These are phyloP conservation scores for Fusarium sp. DNA, from an alignment of 2,329 filamentous ascomycete species.

Conservation along the genomic window DNA sequence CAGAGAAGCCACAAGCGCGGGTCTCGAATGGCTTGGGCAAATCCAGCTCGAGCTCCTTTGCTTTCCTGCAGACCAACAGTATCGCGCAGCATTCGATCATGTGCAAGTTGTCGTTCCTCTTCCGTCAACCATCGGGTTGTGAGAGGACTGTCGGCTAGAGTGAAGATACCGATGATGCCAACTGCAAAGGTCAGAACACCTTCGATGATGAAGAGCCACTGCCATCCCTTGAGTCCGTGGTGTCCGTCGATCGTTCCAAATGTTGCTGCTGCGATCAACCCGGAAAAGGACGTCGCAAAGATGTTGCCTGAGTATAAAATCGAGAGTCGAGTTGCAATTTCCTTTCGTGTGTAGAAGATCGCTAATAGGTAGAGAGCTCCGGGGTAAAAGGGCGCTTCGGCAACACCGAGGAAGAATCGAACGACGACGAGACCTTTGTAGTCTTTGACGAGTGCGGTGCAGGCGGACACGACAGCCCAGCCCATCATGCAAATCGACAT, in stretches of 20 bases:
- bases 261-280: conserved; percentile 58
- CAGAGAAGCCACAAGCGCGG: conserved; percentile 50
- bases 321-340: conserved; percentile 51
- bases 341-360: conserved; percentile 56
- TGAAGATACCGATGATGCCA: conserved; percentile 50
- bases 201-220: conserved; percentile 52
- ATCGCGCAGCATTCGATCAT: conserved; percentile 53
- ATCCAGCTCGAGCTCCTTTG: conserved; percentile 53
- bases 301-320: conserved; percentile 49
- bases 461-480: conserved; percentile 57
- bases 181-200: conserved; percentile 47
- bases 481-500: conserved; percentile 54
- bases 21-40: conserved; percentile 48
- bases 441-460: conserved; percentile 58
- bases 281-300: conserved; percentile 55
- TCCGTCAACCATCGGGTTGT: conserved; percentile 53
- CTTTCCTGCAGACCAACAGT: conserved; percentile 50
- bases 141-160: conserved; percentile 54
- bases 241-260: conserved; percentile 51
- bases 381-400: conserved; percentile 68
- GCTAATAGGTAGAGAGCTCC: conserved; percentile 56
- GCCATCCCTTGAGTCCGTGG: conserved; percentile 48
- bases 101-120: conserved; percentile 57
- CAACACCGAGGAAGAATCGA: conserved; percentile 59
- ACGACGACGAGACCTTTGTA: conserved; percentile 50